Conservation (phyloP, 176 grass and related monocot species). For the Rhynchospora breviuscula region DNA sequence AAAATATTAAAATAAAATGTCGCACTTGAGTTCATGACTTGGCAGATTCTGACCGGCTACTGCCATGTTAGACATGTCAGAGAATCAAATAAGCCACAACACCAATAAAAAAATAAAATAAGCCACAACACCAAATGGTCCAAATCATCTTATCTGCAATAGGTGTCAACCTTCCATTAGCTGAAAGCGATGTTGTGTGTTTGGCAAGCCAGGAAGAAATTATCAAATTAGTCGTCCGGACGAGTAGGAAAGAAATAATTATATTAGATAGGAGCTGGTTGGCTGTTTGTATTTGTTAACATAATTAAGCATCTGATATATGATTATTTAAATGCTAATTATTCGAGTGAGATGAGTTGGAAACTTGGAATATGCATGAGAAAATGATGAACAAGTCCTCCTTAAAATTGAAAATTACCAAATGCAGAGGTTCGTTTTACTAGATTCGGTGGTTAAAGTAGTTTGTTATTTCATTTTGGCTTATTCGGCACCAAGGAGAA, state of each 20-base stretch:
- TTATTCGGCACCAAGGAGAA: too few species aligned
- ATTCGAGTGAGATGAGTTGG: not conserved
- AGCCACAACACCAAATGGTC: not conserved
- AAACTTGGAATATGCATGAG: too few species aligned
- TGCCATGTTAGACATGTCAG: not conserved
- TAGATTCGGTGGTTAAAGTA: too few species aligned
- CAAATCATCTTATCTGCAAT: not conserved
- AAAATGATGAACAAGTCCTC: too few species aligned
- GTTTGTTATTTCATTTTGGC: too few species aligned
- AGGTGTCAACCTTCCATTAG: not conserved
- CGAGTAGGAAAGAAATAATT: not conserved
- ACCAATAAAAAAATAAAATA: not conserved
- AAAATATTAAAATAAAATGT: not conserved
- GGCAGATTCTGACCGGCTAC: not conserved
- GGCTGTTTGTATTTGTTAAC: not conserved
- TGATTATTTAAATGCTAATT: not conserved
- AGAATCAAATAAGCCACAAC: not conserved
- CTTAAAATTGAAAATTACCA: too few species aligned
- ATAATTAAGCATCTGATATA: not conserved
- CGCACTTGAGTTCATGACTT: not conserved
- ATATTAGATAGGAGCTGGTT: not conserved
- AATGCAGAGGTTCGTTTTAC: too few species aligned
- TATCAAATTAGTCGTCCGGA: too few species aligned
- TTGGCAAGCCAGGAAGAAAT: not conserved
- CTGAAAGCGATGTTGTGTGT: not conserved